Conservation (phyloP, 2,329 filamentous ascomycete genomes). For the Paracoccidioides lutzii region DNA sequence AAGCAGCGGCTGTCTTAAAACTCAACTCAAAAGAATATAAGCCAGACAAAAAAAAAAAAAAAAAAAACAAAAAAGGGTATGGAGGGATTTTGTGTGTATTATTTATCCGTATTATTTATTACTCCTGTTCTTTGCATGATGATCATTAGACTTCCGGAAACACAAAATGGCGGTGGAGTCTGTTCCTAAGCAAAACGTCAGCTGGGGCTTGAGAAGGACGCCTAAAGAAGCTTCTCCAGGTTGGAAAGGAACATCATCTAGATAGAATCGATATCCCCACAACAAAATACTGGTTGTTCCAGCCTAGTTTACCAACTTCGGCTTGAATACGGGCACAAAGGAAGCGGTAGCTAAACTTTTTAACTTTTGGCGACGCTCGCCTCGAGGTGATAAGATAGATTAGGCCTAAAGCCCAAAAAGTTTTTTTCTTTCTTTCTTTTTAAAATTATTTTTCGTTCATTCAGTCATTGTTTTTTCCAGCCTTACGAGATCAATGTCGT, state of each 20-base stretch:
- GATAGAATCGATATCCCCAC: neutral
- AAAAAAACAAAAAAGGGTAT: neutral
- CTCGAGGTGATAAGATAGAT: neutral
- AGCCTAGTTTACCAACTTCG: neutral
- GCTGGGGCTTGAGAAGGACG: neutral
- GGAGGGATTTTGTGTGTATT: neutral
- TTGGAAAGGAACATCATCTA: neutral
- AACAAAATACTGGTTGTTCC: neutral
- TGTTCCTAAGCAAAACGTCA: neutral
- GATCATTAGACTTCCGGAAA: neutral
- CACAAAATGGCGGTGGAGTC: conserved; percentile 2
- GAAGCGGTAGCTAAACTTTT: neutral
- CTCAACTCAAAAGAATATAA: neutral
- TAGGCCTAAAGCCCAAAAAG: neutral
- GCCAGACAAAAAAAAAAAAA: neutral
- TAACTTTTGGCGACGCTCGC: neutral
- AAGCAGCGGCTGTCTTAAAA: neutral
- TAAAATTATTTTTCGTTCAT: neutral
- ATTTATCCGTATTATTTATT: no score
- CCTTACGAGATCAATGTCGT: neutral
- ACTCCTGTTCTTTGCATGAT: no score
- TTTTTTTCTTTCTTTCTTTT: neutral
- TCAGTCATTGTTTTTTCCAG: neutral
- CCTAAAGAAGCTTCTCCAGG: no score
- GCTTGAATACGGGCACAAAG: neutral